Conservation (phyloP, 257 asterid genomes). For the Solanum sejunctum region DNA sequence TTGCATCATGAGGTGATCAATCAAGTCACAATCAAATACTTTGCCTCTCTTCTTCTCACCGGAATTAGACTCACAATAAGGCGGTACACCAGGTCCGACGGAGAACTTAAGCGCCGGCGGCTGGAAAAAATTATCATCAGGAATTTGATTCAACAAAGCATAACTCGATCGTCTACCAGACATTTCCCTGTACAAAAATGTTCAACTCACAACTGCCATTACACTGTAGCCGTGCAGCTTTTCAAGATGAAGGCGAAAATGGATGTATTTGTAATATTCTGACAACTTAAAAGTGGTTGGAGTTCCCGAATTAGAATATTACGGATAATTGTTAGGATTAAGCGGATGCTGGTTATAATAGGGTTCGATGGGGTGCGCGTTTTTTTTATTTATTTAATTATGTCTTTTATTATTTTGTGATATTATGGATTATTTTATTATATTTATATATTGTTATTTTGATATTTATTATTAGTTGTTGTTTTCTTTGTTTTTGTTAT, state of each 20-base stretch:
- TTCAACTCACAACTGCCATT: constrained; percentile 26
- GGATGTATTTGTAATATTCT: constrained; percentile 11
- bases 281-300: too few relatives aligned
- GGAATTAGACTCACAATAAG: constrained; percentile 26
- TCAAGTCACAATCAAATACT: constrained; percentile 49
- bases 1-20: constrained; percentile 49
- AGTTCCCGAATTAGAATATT: too few relatives aligned
- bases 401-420: too few relatives aligned
- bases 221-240: neutral
- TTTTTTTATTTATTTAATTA: too few relatives aligned
- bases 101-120: constrained; percentile 32
- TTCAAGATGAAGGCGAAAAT: constrained; percentile 5
- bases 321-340: too few relatives aligned
- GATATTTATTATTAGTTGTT: too few relatives aligned
- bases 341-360: too few relatives aligned
- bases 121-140: constrained; percentile 33
- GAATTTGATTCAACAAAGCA: constrained; percentile 47
- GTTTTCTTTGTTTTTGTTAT: too few relatives aligned
- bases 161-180: constrained; percentile 68
- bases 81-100: constrained; percentile 17
- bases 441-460: too few relatives aligned
- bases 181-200: constrained; percentile 35
- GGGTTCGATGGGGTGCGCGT: too few relatives aligned
- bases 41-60: constrained; percentile 43
- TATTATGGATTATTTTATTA: too few relatives aligned